These are phyloP conservation scores for Abrus precatorius DNA, from an alignment of 306 rosid species.

Conservation along the genomic window DNA sequence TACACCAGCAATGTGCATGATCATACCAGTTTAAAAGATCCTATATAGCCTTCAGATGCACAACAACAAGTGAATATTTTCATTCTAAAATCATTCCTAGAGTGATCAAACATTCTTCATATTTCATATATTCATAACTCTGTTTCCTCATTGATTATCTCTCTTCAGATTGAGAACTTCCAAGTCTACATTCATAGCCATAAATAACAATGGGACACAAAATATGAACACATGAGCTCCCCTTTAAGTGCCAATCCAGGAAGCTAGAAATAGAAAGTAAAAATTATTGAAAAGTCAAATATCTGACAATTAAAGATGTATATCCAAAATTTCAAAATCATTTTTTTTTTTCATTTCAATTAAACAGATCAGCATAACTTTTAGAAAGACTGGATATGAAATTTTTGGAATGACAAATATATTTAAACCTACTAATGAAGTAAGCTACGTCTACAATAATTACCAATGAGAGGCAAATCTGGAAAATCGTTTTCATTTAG, in stretches of 20 bases:
- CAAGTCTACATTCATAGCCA: constrained; percentile 31
- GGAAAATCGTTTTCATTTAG: constrained; percentile 44
- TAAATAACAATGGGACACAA: neutral
- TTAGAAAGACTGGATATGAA: constrained; percentile 27
- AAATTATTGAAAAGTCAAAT: neutral
- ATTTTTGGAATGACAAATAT: constrained; percentile 9
- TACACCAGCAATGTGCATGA: neutral
- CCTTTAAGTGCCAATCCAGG: constrained; percentile 8
- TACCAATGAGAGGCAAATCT: constrained; percentile 44
- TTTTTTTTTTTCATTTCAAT: constrained; percentile 35
- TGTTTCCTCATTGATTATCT: neutral
- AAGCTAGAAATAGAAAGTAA: neutral
- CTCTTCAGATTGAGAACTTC: constrained; percentile 27
- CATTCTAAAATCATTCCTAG: constrained; percentile 18
- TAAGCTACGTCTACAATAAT: constrained; percentile 17
- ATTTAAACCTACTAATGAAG: neutral
- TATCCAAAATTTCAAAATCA: constrained; percentile 18
- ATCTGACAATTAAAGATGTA: constrained; percentile 15
- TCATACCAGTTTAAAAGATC: neutral
- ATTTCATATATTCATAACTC: neutral
- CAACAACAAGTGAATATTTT: constrained; percentile 21
- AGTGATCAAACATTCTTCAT: neutral
- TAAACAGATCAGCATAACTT: neutral
- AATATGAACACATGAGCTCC: constrained; percentile 16
- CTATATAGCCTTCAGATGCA: neutral